A percentile compares a stretch with the other conserved stretches of the same genome.
Conservation (phyloP, 1,284 basidiomycete species). For the Xanthoconium separans region DNA sequence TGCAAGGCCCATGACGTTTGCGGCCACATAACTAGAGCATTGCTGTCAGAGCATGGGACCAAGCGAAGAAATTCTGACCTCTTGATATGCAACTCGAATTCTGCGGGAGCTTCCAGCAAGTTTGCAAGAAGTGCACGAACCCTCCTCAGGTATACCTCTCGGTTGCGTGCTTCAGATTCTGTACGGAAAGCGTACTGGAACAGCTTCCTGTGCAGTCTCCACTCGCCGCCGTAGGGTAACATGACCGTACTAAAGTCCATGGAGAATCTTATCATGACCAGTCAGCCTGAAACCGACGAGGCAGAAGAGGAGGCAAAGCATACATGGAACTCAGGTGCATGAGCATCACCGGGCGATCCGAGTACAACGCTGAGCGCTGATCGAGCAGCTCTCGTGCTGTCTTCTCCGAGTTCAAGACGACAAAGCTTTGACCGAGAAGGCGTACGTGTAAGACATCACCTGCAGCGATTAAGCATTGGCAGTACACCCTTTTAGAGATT, state of each 20-base stretch:
- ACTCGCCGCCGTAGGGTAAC: constrained; percentile 24
- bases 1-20: constrained; percentile 27
- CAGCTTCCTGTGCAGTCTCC: constrained; percentile 25
- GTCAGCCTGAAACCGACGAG: background rate
- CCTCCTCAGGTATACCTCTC: constrained; percentile 19
- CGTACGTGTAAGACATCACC: constrained; percentile 25
- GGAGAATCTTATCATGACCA: constrained; percentile 14
- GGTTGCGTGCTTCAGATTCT: constrained; percentile 19
- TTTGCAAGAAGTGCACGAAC: constrained; percentile 19
- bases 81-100: constrained; percentile 27
- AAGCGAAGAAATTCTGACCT: constrained; percentile 4
- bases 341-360: constrained; percentile 23
- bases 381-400: constrained; percentile 22
- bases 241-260: constrained; percentile 25
- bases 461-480: constrained; percentile 3
- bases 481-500: background rate
- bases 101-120: constrained; percentile 21
- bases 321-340: constrained; percentile 20
- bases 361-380: constrained; percentile 27
- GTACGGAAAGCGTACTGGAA: constrained; percentile 24
- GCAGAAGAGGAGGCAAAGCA: background rate
- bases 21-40: constrained; percentile 20
- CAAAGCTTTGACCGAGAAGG: constrained; percentile 26
- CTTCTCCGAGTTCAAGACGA: constrained; percentile 27
- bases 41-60: background rate